A percentile compares a stretch with the other conserved stretches of the same genome.
Conservation (phyloP, 2,329 filamentous ascomycete species). For the Hansfordia pulvinata region DNA sequence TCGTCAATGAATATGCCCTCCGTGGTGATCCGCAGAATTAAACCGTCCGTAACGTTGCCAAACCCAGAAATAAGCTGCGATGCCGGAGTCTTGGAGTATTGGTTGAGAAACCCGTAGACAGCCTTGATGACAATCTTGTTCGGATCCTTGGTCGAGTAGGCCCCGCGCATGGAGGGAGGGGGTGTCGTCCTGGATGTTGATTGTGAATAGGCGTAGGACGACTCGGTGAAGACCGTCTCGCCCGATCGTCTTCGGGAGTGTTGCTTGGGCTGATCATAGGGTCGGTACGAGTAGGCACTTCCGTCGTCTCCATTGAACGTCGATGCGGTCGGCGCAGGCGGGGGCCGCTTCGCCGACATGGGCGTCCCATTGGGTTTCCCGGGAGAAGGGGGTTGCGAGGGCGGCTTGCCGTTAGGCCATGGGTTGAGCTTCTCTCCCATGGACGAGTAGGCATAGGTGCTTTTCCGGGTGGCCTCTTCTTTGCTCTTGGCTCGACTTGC, state of each 20-base stretch:
- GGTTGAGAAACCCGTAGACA: conserved; percentile 85
- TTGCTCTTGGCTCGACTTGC: conserved; percentile 14
- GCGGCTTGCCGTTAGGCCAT: conserved; percentile 51
- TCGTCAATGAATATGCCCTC: conserved; percentile 97
- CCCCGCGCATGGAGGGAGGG: conserved; percentile 61
- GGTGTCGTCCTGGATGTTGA: conserved; percentile 76
- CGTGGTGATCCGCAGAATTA: conserved; percentile 83
- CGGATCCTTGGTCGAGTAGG: conserved; percentile 80
- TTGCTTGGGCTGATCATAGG: conserved; percentile 57
- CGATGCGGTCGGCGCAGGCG: conserved; percentile 24
- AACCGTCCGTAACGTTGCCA: conserved; percentile 76
- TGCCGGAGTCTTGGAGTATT: conserved; percentile 78
- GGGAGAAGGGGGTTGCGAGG: conserved; percentile 18
- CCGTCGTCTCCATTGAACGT: conserved; percentile 49
- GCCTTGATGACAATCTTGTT: conserved; percentile 93
- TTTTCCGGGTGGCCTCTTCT: conserved; percentile 25
- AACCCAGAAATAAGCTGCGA: conserved; percentile 79
- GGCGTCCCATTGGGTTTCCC: conserved; percentile 9
- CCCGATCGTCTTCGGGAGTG: conserved; percentile 47
- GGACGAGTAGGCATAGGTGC: conserved; percentile 48
- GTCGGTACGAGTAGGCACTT: conserved; percentile 59
- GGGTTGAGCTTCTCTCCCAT: conserved; percentile 58
- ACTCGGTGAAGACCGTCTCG: conserved; percentile 65
- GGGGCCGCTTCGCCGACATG: conserved; percentile 11
- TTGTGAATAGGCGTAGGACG: conserved; percentile 73